Base-by-base conservation (phyloP, 176 grass and related monocot species). In the Rhipidocladum racemiflorum region DNA sequence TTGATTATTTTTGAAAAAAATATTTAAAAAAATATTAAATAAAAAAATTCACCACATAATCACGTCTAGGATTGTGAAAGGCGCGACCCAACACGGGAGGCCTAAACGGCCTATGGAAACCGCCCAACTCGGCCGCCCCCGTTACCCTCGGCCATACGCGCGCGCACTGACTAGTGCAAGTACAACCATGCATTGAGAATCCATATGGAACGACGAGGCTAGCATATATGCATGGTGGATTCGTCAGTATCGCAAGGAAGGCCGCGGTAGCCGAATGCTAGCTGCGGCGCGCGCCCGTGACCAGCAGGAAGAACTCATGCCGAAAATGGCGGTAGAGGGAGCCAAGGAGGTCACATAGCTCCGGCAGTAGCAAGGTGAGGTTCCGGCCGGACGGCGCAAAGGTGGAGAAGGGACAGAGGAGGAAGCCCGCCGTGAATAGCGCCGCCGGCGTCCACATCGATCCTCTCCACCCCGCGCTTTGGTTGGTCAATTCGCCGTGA, bases 291-390 rank as follows among this genome's bases (percentile, higher is more conserved):
- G 34, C 46, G 73, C 17, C 65, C 6, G 16, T 4, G 28, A 27
- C 15, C 24, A 69, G 49, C 16, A 17, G 51, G 23, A 72, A 28
- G 14, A 90, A 65, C 77, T 83, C 88, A 6, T n/a, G 11, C 54
- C 36, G 61, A 74, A 87, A 39, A 65, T 85, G 86, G 45, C 2
- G 1, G 81, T 86, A 88, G 63, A 86, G 20, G 39, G 88, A 64
- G 78, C 8, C 24, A 68, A 93, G 21, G 69, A 93, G 71, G 71
- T 24, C 80, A 27, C 9, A 15, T 14, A 94, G 35, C 88, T 91
- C 85, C 23, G 83, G 83, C 80, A 94, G 88, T 70, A 91, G 81
- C 49, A 30, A 56, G 38, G 85, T 62, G 74, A 94, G 85, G 86
- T 91, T 91, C 21, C 83, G 68, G 42, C 68, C 81, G 2, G 88